A percentile compares a stretch with the other conserved stretches of the same genome.
phyloP scores from a whole-genome alignment of 176 grass and related monocot species.

The Eragrostis nindensis region DNA sequence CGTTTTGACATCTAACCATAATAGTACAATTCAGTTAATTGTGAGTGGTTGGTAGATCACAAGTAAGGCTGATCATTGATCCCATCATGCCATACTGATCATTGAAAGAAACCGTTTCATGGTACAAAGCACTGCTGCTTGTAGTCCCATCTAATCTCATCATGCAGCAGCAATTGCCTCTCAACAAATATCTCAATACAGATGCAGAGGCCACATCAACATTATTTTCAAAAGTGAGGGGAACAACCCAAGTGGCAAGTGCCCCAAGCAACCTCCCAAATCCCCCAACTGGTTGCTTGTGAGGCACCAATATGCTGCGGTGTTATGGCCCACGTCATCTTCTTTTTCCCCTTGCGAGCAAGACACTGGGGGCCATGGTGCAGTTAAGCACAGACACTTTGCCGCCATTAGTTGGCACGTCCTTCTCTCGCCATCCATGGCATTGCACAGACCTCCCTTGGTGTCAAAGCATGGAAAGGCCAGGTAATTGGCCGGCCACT shows the following conservation, averaged over 20 bases:
- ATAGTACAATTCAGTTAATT: slow-evolving; percentile 18
- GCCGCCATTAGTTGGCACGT: slow-evolving; percentile 34
- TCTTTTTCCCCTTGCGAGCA: slow-evolving; percentile 16
- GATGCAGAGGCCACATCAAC: slow-evolving; percentile 25
- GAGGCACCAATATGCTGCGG: slow-evolving; percentile 9
- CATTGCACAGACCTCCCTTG: not conserved
- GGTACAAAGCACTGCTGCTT: not conserved
- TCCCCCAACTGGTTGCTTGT: not conserved
- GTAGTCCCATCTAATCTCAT: not conserved
- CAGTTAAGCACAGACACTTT: slow-evolving; percentile 29
- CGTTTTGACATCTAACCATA: slow-evolving; percentile 30
- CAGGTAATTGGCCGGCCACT: slow-evolving; percentile 20
- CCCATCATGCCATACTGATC: not conserved
- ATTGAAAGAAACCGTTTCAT: slow-evolving; percentile 32
- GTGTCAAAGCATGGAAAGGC: slow-evolving; percentile 13
- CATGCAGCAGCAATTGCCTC: not conserved
- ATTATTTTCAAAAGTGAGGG: slow-evolving; percentile 36
- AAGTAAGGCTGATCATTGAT: slow-evolving; percentile 35
- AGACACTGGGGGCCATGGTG: slow-evolving; percentile 27
- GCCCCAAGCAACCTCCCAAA: slow-evolving; percentile 24
- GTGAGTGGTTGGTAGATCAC: slow-evolving; percentile 31
- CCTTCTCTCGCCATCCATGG: slow-evolving; percentile 18
- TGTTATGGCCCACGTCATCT: slow-evolving; percentile 19
- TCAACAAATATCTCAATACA: slow-evolving; percentile 6
- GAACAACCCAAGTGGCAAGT: slow-evolving; percentile 29